Evolutionary conservation across 2,329 filamentous ascomycete genomes (phyloP).

Genomic region (Ophiocordyceps camponoti-leonardi): DNA sequence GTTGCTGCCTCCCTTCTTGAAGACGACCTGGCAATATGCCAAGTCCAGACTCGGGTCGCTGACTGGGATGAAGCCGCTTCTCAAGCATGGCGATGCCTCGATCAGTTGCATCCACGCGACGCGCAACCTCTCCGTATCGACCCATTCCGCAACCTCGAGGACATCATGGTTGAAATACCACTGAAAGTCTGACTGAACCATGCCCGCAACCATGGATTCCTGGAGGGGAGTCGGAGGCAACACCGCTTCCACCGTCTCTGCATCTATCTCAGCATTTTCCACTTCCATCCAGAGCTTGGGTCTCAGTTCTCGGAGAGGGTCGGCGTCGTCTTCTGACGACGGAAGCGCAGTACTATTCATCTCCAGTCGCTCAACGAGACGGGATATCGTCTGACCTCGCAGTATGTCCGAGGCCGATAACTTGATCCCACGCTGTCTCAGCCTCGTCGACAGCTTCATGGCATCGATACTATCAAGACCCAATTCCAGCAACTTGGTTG

Average conservation of each 20-base stretch:
- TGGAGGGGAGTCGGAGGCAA: conserved; percentile 70
- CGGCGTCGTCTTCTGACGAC: not conserved
- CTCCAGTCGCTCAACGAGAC: conserved; percentile 26
- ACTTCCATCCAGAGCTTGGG: conserved; percentile 21
- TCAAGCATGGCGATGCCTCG: conserved; percentile 47
- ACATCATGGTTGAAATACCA: conserved; percentile 81
- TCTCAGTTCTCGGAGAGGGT: conserved; percentile 7
- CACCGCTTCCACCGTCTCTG: conserved; percentile 34
- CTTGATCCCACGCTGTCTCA: conserved; percentile 41
- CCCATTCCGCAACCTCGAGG: conserved; percentile 35
- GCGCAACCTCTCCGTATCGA: conserved; percentile 39
- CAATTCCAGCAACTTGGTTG: conserved; percentile 58
- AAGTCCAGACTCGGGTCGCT: conserved; percentile 37
- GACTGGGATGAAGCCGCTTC: conserved; percentile 55
- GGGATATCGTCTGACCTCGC: conserved; percentile 48
- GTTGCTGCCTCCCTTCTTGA: conserved; percentile 6
- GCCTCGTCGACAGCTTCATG: conserved; percentile 62
- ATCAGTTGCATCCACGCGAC: conserved; percentile 46
- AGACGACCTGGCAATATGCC: conserved; percentile 32
- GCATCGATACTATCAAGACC: conserved; percentile 86
- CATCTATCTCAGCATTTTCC: conserved; percentile 11
- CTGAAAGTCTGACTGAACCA: conserved; percentile 55
- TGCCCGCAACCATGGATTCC: conserved; percentile 71
- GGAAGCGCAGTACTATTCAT: not conserved
- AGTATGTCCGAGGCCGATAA: conserved; percentile 65